Conservation (phyloP, 345 rosid genomes). For the Noccaea bulbosa region DNA sequence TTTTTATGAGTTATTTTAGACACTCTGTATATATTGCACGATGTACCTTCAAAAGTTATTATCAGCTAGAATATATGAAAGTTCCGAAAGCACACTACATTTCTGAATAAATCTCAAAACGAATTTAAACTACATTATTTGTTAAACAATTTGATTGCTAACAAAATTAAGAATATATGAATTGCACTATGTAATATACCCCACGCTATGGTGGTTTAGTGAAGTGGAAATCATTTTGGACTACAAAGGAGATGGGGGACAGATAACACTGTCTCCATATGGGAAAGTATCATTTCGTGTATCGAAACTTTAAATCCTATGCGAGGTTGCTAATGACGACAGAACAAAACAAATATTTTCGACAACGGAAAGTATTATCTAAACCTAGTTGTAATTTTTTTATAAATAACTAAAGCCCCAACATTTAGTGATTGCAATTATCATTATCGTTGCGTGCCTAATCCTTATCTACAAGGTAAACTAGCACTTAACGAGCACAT, state of each 20-base stretch:
- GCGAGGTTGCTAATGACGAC: conserved; percentile 5
- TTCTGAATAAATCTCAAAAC: neutral
- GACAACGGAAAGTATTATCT: conserved; percentile 3
- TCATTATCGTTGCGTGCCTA: neutral
- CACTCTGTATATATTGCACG: neutral
- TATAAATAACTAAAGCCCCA: neutral
- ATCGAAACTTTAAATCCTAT: conserved; percentile 4
- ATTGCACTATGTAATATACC: conserved; percentile 10
- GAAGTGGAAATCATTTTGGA: conserved; percentile 38
- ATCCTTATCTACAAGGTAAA: conserved; percentile 26
- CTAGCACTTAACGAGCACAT: conserved; percentile 20
- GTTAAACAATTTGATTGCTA: too few species aligned
- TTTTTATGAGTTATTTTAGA: neutral
- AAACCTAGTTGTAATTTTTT: neutral
- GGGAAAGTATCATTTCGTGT: conserved; percentile 1
- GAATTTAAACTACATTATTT: neutral
- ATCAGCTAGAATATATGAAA: neutral
- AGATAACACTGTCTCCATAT: conserved; percentile 19
- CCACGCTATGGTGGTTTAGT: conserved; percentile 42
- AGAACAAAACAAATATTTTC: conserved; percentile 1
- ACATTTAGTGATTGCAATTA: neutral
- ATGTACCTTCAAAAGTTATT: too few species aligned
- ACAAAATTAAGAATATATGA: too few species aligned
- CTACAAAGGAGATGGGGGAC: conserved; percentile 20
- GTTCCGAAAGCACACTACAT: neutral